Conservation (phyloP, 345 rosid species). For the Tarenaya hassleriana region DNA sequence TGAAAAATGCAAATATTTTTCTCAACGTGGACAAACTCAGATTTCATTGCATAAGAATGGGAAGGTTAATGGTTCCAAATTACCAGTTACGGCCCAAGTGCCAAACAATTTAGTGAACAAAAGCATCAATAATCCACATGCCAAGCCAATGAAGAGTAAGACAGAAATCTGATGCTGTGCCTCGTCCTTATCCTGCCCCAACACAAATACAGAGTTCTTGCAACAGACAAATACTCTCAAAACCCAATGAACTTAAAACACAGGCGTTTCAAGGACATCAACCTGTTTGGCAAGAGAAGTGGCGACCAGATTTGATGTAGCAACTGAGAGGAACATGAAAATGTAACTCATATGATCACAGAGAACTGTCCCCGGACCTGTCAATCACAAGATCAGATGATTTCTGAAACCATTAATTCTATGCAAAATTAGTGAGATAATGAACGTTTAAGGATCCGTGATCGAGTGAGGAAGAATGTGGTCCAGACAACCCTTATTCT, state of each 20-base stretch:
- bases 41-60: no score
- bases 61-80: neutral
- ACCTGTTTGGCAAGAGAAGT: conserved; percentile 85
- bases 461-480: no score
- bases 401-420: no score
- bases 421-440: no score
- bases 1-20: conserved; percentile 31
- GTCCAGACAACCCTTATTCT: no score
- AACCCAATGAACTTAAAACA: neutral
- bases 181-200: conserved; percentile 58
- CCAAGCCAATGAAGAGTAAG: conserved; percentile 62
- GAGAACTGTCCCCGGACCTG: conserved; percentile 93
- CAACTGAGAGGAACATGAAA: conserved; percentile 89
- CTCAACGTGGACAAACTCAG: no score
- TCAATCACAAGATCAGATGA: conserved; percentile 5
- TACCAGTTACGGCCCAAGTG: conserved; percentile 74
- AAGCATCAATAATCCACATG: conserved; percentile 75
- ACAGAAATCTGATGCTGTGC: conserved; percentile 80
- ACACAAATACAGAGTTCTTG: conserved; percentile 7
- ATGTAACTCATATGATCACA: conserved; percentile 64
- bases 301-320: conserved; percentile 93
- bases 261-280: conserved; percentile 15
- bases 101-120: conserved; percentile 65
- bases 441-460: no score
- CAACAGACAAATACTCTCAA: neutral